Evolutionary conservation across 1,139 yeast species (phyloP).

Genomic region (Diutina mesorugosa): DNA sequence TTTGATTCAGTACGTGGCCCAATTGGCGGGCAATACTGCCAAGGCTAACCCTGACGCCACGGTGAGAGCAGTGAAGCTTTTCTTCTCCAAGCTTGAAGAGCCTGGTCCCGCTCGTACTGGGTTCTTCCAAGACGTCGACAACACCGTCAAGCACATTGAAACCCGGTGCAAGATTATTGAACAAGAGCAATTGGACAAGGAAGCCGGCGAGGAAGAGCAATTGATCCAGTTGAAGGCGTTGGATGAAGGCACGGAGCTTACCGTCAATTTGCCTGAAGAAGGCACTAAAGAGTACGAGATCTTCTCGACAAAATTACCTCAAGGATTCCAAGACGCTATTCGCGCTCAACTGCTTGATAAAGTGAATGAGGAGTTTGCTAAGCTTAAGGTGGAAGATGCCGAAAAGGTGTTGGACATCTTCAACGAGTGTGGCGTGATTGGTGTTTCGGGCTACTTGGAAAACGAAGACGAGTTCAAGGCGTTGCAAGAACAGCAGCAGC

Average conservation of each 20-base stretch:
- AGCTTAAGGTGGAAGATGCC: constrained; percentile 67
- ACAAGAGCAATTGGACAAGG: constrained; percentile 24
- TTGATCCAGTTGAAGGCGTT: constrained; percentile 79
- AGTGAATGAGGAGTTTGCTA: constrained; percentile 73
- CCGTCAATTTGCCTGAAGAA: constrained; percentile 58
- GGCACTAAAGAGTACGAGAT: constrained; percentile 40
- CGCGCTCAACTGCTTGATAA: constrained; percentile 58
- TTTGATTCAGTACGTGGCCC: constrained; percentile 63
- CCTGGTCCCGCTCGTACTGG: constrained; percentile 51
- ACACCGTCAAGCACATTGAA: constrained; percentile 61
- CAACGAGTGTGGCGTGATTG: constrained; percentile 74
- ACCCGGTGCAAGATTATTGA: constrained; percentile 58
- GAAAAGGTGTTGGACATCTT: constrained; percentile 63
- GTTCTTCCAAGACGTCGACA: constrained; percentile 59
- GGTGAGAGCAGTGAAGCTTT: constrained; percentile 50
- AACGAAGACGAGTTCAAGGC: constrained; percentile 14
- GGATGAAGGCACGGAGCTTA: constrained; percentile 70
- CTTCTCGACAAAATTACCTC: constrained; percentile 43
- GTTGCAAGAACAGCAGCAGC: constrained; percentile 13
- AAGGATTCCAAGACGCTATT: constrained; percentile 65
- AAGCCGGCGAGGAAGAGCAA: constrained; percentile 49
- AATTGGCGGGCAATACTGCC: constrained; percentile 29
- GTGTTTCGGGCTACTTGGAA: constrained; percentile 34
- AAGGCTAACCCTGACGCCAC: constrained; percentile 18
- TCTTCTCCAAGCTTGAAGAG: constrained; percentile 51